phyloP scores from a whole-genome alignment of 2,329 filamentous ascomycete species.

The Sporothrix pseudoabietina region DNA sequence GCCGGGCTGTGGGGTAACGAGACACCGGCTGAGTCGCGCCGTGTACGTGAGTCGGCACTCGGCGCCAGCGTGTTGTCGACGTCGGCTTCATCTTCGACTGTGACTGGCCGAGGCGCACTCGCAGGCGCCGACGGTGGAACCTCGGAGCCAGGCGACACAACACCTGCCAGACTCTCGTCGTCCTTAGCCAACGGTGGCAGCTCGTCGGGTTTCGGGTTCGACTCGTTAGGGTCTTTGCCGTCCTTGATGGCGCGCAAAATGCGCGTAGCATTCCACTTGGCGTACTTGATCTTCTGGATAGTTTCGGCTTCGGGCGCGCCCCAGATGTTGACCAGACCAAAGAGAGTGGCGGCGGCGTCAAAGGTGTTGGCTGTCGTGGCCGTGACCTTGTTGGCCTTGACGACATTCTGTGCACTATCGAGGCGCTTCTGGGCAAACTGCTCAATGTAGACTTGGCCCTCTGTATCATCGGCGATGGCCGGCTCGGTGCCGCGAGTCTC shows the following conservation, averaged over 20 bases:
- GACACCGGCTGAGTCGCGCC: conserved; percentile 41
- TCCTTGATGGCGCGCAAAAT: conserved; percentile 91
- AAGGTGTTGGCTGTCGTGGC: conserved; percentile 92
- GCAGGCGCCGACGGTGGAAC: conserved; percentile 16
- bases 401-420: conserved; percentile 76
- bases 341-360: conserved; percentile 86
- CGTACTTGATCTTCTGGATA: conserved; percentile 87
- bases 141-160: conserved; percentile 46
- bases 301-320: conserved; percentile 72
- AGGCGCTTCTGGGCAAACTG: conserved; percentile 92
- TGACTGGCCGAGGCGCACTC: conserved; percentile 45
- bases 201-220: conserved; percentile 72
- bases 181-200: conserved; percentile 53
- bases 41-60: not conserved
- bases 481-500: conserved; percentile 73
- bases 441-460: conserved; percentile 88
- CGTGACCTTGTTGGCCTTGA: conserved; percentile 81
- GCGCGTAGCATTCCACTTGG: conserved; percentile 90
- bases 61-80: conserved; percentile 38
- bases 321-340: conserved; percentile 88
- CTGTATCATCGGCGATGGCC: conserved; percentile 80
- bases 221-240: conserved; percentile 86
- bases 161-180: conserved; percentile 52
- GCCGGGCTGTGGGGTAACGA: conserved; percentile 45
- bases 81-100: conserved; percentile 58